These are phyloP conservation scores for Ilyonectria mors-panacis DNA, from an alignment of 2,329 filamentous ascomycete genomes.

Conservation along the genomic window DNA sequence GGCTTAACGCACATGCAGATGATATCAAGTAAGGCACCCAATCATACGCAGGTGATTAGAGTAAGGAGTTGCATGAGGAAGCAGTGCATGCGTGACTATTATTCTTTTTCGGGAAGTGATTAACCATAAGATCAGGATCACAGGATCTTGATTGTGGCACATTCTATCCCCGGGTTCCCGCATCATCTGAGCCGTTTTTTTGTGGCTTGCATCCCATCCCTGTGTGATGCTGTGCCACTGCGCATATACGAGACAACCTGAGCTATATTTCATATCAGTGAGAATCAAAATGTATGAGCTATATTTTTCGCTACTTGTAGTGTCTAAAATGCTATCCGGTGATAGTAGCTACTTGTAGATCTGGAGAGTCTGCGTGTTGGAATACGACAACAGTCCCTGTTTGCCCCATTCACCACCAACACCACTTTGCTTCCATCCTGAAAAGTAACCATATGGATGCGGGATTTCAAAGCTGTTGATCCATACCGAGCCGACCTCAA, in stretches of 20 bases:
- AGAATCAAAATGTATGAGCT: neutral
- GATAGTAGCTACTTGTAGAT: conserved; percentile 7
- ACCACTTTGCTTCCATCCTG: conserved; percentile 21
- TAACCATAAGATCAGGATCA: no score
- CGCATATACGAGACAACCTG: no score
- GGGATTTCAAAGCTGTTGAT: conserved; percentile 19
- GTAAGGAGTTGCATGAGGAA: no score
- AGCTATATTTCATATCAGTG: neutral
- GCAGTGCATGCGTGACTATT: no score
- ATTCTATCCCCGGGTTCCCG: no score
- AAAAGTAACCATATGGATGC: conserved; percentile 12
- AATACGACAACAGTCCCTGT: conserved; percentile 11
- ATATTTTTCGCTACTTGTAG: neutral
- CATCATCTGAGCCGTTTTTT: no score
- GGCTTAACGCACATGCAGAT: neutral
- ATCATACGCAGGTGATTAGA: neutral
- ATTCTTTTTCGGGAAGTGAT: no score
- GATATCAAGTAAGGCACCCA: neutral
- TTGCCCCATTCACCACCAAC: conserved; percentile 19
- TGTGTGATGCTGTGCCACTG: no score
- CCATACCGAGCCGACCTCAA: conserved; percentile 15
- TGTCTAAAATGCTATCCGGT: neutral
- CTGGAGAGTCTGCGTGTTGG: conserved; percentile 9
- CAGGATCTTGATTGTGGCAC: no score
- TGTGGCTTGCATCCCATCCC: no score